A percentile compares a stretch with the other conserved stretches of the same genome.
Evolutionary conservation across 192 early-diverging fungal species (phyloP).

Genomic region (Entomortierella beljakovae): DNA sequence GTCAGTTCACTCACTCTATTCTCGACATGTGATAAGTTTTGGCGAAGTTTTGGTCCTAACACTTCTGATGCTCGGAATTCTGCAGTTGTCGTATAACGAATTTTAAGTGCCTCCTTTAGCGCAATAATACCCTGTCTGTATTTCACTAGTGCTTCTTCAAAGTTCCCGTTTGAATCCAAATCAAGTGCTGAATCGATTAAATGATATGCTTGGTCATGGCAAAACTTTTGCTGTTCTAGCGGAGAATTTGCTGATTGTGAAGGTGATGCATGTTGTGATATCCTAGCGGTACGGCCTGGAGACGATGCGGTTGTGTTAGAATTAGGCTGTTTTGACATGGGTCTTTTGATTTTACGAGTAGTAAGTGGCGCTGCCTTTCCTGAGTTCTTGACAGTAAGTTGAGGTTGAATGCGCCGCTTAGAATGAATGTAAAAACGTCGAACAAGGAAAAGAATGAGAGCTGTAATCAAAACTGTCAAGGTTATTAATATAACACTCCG

Average conservation of each 20-base stretch:
- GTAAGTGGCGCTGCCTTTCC: neutral
- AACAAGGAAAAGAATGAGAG: neutral
- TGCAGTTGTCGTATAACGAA: conserved; percentile 36
- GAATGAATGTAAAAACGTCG: neutral
- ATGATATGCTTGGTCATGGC: conserved; percentile 36
- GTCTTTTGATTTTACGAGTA: neutral
- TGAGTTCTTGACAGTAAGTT: neutral
- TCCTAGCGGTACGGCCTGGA: neutral
- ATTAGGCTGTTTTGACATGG: conserved; percentile 13
- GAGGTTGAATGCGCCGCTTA: neutral
- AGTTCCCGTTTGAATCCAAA: conserved; percentile 22
- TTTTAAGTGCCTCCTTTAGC: conserved; percentile 44
- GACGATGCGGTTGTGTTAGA: neutral
- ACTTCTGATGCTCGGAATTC: conserved; percentile 40
- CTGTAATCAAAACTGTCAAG: neutral
- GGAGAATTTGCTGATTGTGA: conserved; percentile 2
- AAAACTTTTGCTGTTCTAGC: conserved; percentile 25
- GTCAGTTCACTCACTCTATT: conserved; percentile 17
- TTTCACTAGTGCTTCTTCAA: conserved; percentile 19
- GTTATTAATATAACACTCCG: too few species aligned
- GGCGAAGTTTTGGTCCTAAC: conserved; percentile 32
- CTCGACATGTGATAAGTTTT: conserved; percentile 34
- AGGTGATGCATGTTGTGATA: neutral
- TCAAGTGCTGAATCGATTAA: conserved; percentile 28
- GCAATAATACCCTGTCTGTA: conserved; percentile 16